These are phyloP conservation scores for Nannochloris sp. DNA, from an alignment of 139 green algal species.

Conservation along the genomic window DNA sequence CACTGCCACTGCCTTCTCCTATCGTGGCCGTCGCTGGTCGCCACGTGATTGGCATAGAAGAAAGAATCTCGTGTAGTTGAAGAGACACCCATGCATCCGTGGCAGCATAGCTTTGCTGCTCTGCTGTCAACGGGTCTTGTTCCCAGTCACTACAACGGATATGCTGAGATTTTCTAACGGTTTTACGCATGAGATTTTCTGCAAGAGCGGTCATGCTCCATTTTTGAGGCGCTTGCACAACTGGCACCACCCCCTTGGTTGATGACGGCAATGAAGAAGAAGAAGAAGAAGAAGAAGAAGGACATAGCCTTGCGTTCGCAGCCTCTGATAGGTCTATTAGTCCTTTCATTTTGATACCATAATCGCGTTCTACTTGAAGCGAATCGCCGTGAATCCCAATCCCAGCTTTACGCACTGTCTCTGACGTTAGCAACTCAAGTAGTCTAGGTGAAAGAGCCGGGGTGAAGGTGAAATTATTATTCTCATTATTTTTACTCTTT, in stretches of 20 bases:
- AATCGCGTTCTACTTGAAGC: constrained; percentile 40
- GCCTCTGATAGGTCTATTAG: constrained; percentile 34
- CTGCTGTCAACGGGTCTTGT: constrained; percentile 6
- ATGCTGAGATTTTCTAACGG: constrained; percentile 22
- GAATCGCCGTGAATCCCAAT: constrained; percentile 33
- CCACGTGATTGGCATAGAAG: background rate
- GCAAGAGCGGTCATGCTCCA: constrained; percentile 33
- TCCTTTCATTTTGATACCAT: constrained; percentile 23
- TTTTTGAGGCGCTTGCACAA: constrained; percentile 6
- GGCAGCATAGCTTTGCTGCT: constrained; percentile 41
- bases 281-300: background rate
- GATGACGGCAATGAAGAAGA: no score
- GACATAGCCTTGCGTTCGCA: constrained; percentile 17
- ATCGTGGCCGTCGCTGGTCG: no score
- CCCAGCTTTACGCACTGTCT: constrained; percentile 24
- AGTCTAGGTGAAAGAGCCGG: constrained; percentile 26
- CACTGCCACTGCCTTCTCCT: no score
- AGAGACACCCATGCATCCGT: constrained; percentile 40
- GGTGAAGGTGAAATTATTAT: no score
- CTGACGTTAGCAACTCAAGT: constrained; percentile 8
- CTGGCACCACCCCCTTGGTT: no score
- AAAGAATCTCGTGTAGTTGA: constrained; percentile 21
- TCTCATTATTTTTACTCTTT: no score
- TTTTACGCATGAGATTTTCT: constrained; percentile 4
- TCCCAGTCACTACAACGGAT: constrained; percentile 46